phyloP scores from a whole-genome alignment of 495 filamentous ascomycete genomes.

The Xylaria venustula region DNA sequence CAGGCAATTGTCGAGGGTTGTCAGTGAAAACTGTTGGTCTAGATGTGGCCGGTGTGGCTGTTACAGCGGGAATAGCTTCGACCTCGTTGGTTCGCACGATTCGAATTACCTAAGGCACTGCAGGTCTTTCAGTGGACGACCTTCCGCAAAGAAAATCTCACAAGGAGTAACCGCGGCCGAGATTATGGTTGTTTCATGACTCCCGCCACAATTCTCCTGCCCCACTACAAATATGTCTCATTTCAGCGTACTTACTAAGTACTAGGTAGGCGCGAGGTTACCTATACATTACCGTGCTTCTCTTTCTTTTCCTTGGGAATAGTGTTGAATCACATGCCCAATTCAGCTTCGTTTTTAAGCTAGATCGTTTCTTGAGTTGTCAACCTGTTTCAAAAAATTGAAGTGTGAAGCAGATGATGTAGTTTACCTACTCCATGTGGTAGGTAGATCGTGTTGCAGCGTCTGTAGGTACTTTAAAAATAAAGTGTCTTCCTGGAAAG shows the following conservation, averaged over 20 bases:
- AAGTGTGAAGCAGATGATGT: too few species aligned
- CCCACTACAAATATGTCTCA: not conserved
- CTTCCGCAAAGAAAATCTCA: not conserved
- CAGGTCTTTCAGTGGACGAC: not conserved
- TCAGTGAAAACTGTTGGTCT: not conserved
- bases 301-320: not conserved
- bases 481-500: conserved; percentile 4
- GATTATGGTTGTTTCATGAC: conserved; percentile 18
- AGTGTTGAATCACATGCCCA: too few species aligned
- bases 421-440: too few species aligned
- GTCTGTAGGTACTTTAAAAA: too few species aligned
- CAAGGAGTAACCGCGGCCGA: conserved; percentile 6
- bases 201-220: not conserved
- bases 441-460: not conserved
- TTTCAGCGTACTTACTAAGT: too few species aligned
- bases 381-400: too few species aligned
- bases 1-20: not conserved
- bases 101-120: not conserved
- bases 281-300: too few species aligned
- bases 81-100: conserved; percentile 1
- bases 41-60: not conserved
- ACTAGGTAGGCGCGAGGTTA: too few species aligned
- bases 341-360: too few species aligned
- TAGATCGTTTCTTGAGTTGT: too few species aligned
- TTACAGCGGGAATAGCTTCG: not conserved